Percentiles rank a stretch among this genome's conserved stretches.
These are phyloP conservation scores for Tremellales sp. DNA, from an alignment of 1,284 basidiomycete genomes.

Conservation along the genomic window DNA sequence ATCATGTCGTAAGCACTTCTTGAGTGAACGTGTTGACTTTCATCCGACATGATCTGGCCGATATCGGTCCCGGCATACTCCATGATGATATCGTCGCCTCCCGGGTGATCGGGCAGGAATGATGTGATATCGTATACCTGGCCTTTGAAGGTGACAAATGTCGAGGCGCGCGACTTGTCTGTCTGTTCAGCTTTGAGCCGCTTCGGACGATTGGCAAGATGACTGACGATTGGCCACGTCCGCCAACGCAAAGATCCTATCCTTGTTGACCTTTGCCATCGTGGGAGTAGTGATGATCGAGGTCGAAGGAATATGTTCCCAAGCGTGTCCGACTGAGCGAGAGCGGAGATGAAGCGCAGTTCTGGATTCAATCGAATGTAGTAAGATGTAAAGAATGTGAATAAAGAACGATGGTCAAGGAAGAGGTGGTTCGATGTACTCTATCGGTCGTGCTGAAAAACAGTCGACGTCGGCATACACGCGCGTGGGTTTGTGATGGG, in stretches of 20 bases:
- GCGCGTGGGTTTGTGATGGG: too few relatives aligned
- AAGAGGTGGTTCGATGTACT: too few relatives aligned
- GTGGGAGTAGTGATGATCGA: background rate
- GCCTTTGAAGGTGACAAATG: conserved; percentile 48
- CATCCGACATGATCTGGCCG: conserved; percentile 74
- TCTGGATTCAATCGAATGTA: too few relatives aligned
- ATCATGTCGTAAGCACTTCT: conserved; percentile 89
- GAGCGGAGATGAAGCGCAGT: too few relatives aligned
- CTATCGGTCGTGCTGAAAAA: too few relatives aligned
- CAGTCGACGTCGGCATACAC: too few relatives aligned
- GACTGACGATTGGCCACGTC: conserved; percentile 44
- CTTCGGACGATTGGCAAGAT: background rate
- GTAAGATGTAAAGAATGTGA: too few relatives aligned
- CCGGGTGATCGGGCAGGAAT: conserved; percentile 52
- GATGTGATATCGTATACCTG: conserved; percentile 53
- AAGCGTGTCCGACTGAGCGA: too few relatives aligned
- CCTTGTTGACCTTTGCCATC: conserved; percentile 2
- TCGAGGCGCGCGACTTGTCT: conserved; percentile 39
- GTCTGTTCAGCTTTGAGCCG: background rate
- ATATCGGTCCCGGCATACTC: conserved; percentile 81
- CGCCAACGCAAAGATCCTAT: conserved; percentile 33
- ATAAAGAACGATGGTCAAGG: too few relatives aligned
- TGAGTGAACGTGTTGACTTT: conserved; percentile 85
- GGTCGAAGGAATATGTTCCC: background rate
- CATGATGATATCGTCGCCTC: conserved; percentile 53